These are phyloP conservation scores for Diaporthe aspalathi DNA, from an alignment of 2,329 filamentous ascomycete species.

Conservation along the genomic window DNA sequence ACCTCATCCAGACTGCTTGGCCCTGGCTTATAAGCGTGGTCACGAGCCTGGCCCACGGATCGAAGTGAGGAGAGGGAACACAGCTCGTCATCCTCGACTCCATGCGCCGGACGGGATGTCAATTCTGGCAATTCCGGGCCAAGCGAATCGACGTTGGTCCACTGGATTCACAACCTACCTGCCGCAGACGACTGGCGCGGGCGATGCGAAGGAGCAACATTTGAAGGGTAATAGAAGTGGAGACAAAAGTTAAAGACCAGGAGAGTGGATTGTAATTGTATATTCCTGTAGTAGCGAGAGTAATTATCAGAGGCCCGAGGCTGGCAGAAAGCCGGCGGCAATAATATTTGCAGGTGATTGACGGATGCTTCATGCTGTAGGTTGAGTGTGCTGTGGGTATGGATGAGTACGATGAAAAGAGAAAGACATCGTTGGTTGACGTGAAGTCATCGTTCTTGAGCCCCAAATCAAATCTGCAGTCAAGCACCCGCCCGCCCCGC, in stretches of 20 bases:
- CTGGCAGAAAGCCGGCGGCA: conserved; percentile 18
- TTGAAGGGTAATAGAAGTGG: conserved; percentile 18
- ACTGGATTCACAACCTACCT: not conserved
- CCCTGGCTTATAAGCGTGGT: not conserved
- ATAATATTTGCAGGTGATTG: not conserved
- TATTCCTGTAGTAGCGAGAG: conserved; percentile 26
- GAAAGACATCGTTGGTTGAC: not conserved
- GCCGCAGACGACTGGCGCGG: not conserved
- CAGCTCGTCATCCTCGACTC: conserved; percentile 24
- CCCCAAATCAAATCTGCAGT: not conserved
- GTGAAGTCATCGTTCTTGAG: conserved; percentile 3
- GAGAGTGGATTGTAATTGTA: conserved; percentile 26
- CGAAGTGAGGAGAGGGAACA: conserved; percentile 26
- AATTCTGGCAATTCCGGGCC: not conserved
- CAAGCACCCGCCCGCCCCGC: not conserved
- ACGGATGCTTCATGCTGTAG: not conserved
- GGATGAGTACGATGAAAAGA: not conserved
- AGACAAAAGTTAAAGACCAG: conserved; percentile 3
- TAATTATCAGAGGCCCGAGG: conserved; percentile 6
- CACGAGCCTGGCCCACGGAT: conserved; percentile 12
- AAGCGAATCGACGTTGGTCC: not conserved
- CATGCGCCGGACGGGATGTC: conserved; percentile 7
- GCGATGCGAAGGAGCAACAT: conserved; percentile 9
- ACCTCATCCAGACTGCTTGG: not conserved
- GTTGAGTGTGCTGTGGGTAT: not conserved